phyloP scores from a whole-genome alignment of 2,329 filamentous ascomycete species.

The Aurifilum marmelostoma region DNA sequence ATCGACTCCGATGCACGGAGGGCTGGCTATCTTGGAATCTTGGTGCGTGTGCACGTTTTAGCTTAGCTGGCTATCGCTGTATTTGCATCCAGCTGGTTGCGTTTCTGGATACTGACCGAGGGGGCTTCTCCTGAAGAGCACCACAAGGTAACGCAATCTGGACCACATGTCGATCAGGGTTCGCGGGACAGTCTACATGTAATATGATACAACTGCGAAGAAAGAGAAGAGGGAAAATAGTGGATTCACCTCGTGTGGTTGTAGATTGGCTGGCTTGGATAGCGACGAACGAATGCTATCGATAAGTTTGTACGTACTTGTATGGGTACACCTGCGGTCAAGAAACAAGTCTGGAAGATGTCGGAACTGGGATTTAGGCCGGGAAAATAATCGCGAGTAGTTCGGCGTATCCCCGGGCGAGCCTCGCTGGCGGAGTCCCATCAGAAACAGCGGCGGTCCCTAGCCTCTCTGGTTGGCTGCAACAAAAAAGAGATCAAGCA shows the following conservation, averaged over 20 bases:
- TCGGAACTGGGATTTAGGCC: not conserved
- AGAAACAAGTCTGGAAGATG: not conserved
- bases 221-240: not conserved
- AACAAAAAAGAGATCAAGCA: not conserved
- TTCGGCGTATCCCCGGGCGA: slow-evolving; percentile 18
- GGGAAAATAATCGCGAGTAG: slow-evolving; percentile 15
- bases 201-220: not conserved
- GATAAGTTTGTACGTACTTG: no score
- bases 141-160: not conserved
- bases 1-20: not conserved
- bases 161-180: not conserved
- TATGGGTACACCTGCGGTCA: no score
- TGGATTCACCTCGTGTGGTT: not conserved
- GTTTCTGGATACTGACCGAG: not conserved
- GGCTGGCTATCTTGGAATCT: not conserved
- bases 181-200: not conserved
- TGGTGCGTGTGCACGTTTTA: not conserved
- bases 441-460: not conserved
- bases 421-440: not conserved
- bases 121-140: not conserved
- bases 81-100: not conserved
- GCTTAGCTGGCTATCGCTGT: not conserved
- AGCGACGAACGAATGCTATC: no score
- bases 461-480: not conserved
- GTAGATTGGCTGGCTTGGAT: no score